A percentile compares a stretch with the other conserved stretches of the same genome.
These are phyloP conservation scores for Cladosporium colombiae DNA, from an alignment of 2,329 filamentous ascomycete genomes.

Conservation along the genomic window DNA sequence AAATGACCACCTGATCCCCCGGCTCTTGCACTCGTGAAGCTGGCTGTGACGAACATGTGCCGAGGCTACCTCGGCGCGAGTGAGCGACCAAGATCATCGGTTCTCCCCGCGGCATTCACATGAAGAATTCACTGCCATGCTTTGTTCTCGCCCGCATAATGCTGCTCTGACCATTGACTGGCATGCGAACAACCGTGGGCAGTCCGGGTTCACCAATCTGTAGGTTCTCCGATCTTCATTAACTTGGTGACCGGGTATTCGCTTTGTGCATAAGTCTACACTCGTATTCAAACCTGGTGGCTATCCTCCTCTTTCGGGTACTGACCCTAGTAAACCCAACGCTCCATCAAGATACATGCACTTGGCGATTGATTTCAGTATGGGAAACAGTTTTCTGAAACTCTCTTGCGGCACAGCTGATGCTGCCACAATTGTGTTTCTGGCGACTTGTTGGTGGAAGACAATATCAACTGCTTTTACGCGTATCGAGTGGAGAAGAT, in stretches of 20 bases:
- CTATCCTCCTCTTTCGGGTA: neutral
- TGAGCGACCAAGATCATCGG: neutral
- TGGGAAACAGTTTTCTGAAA: no score
- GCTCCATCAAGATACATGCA: no score
- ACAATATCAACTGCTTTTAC: neutral
- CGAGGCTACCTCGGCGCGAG: conserved; percentile 8
- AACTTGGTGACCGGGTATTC: neutral
- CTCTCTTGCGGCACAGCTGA: no score
- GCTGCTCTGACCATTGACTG: neutral
- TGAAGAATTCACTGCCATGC: conserved; percentile 1
- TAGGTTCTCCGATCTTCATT: neutral
- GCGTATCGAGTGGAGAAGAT: no score
- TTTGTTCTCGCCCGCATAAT: neutral
- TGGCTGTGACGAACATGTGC: conserved; percentile 2
- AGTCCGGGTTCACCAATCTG: neutral
- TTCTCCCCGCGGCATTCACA: conserved; percentile 14
- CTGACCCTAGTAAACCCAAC: neutral
- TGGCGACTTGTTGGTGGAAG: neutral
- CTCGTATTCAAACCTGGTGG: neutral
- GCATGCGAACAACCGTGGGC: neutral
- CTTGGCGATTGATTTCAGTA: no score
- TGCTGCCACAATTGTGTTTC: neutral
- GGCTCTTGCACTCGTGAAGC: conserved; percentile 10
- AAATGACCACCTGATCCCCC: conserved; percentile 16
- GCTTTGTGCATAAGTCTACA: neutral